These are phyloP conservation scores for Phyllosticta citriasiana DNA, from an alignment of 2,329 filamentous ascomycete genomes.

Conservation along the genomic window DNA sequence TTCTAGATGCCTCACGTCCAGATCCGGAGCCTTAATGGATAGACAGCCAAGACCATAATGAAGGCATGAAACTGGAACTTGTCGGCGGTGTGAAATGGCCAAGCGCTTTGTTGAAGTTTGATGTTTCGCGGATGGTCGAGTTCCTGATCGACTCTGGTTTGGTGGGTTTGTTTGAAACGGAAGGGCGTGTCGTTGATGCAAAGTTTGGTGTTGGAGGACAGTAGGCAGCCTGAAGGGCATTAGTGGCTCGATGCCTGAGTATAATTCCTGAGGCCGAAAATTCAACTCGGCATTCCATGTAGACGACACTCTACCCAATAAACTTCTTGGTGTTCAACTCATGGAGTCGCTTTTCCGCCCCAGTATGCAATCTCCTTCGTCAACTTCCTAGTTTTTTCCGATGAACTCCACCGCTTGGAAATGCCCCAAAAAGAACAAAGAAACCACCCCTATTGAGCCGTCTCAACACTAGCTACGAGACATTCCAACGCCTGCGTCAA, in stretches of 20 bases:
- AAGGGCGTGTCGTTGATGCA: neutral
- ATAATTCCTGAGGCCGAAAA: neutral
- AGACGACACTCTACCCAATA: neutral
- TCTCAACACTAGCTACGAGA: slow-evolving; percentile 18
- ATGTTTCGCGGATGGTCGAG: neutral
- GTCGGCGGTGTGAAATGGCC: neutral
- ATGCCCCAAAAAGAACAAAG: neutral
- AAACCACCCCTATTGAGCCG: neutral
- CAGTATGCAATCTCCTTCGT: neutral
- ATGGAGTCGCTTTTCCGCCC: neutral
- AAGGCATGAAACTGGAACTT: neutral
- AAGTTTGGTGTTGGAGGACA: neutral
- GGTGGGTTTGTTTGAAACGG: neutral
- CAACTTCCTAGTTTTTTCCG: neutral
- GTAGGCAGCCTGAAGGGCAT: neutral
- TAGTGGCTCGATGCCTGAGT: neutral
- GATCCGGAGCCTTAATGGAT: neutral
- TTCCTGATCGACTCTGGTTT: neutral
- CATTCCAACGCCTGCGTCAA: slow-evolving; percentile 27
- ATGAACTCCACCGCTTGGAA: neutral
- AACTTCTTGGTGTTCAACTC: neutral
- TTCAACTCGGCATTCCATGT: neutral
- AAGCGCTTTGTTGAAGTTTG: neutral
- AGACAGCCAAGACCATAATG: neutral
- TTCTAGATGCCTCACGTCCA: neutral